Conservation (phyloP, 2,329 filamentous ascomycete species). For the Trichoderma sp. region DNA sequence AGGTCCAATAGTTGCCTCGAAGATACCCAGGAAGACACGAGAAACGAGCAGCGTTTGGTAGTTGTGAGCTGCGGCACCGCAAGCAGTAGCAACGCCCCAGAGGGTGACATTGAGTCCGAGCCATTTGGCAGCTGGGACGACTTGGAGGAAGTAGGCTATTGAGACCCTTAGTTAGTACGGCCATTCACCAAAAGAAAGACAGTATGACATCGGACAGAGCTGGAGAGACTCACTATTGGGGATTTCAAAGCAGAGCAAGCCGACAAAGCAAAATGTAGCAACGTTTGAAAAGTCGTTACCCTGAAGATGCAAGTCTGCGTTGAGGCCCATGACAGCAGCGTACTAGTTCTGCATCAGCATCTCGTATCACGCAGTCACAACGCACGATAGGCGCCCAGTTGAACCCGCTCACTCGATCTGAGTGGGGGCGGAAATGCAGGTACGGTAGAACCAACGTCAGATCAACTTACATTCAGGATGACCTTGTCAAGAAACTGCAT, state of each 20-base stretch:
- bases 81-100: constrained; percentile 58
- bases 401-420: neutral
- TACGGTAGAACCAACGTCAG: neutral
- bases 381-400: neutral
- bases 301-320: constrained; percentile 49
- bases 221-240: constrained; percentile 49
- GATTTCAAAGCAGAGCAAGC: constrained; percentile 57
- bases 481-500: constrained; percentile 65
- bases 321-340: constrained; percentile 64
- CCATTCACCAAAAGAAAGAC: neutral
- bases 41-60: constrained; percentile 54
- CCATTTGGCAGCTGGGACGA: constrained; percentile 59
- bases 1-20: constrained; percentile 59
- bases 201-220: neutral
- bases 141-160: constrained; percentile 57
- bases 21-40: constrained; percentile 58
- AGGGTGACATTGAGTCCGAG: constrained; percentile 57
- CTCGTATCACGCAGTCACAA: neutral
- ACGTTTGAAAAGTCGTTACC: constrained; percentile 63
- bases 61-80: constrained; percentile 52
- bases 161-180: neutral
- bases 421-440: constrained; percentile 5
- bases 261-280: constrained; percentile 63
- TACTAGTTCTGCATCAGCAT: constrained; percentile 44
- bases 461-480: constrained; percentile 54